Conservation (phyloP, 352 stramenopile genomes). For the Phytopythium oedochilum region DNA sequence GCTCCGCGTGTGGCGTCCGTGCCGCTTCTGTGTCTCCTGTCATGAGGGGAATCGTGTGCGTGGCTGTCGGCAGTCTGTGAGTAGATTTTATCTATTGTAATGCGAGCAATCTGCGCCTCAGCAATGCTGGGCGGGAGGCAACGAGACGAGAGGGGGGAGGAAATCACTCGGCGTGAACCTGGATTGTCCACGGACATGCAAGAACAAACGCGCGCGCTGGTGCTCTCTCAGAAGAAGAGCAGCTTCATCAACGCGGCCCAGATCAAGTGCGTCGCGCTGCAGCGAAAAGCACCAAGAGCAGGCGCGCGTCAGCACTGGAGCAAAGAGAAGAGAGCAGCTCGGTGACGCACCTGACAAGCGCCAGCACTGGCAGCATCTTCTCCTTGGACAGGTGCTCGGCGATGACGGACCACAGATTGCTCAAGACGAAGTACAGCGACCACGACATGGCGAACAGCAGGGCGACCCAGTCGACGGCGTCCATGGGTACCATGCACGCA, state of each 20-base stretch:
- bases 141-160: too few species aligned
- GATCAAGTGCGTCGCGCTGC: conserved; percentile 68
- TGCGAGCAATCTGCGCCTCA: not conserved
- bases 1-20: not conserved
- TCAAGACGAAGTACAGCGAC: conserved; percentile 82
- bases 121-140: not conserved
- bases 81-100: not conserved
- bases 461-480: conserved; percentile 79
- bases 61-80: not conserved
- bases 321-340: not conserved
- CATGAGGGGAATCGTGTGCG: not conserved
- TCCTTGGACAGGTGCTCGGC: conserved; percentile 80
- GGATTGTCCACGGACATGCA: conserved; percentile 5
- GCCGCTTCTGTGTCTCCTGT: not conserved
- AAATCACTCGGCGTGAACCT: not conserved
- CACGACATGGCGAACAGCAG: conserved; percentile 78
- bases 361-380: conserved; percentile 81
- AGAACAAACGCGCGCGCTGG: not conserved
- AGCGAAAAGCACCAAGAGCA: conserved; percentile 4
- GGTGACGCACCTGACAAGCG: conserved; percentile 61
- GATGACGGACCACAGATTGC: conserved; percentile 74
- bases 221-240: conserved; percentile 82
- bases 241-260: conserved; percentile 86
- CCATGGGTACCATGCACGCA: conserved; percentile 62
- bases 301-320: not conserved